Percentiles rank a stretch among this genome's conserved stretches.
Evolutionary conservation across 345 rosid species (phyloP).

Genomic region (Tarenaya hassleriana): DNA sequence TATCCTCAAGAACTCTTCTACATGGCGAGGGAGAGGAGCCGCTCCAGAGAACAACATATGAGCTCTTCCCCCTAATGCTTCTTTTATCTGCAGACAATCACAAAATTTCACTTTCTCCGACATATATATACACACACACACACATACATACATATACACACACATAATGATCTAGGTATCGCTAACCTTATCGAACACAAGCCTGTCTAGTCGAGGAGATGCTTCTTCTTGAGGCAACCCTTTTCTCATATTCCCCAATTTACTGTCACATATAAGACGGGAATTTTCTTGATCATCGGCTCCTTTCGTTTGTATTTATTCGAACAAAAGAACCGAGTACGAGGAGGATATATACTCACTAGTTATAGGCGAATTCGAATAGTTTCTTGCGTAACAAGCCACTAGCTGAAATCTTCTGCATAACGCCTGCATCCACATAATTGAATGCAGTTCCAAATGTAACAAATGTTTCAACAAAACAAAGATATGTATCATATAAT

Average conservation of each 20-base stretch:
- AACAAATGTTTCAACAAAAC: too few relatives aligned
- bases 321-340: conserved; percentile 1
- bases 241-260: conserved; percentile 56
- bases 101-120: conserved; percentile 9
- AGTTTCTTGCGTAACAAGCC: conserved; percentile 57
- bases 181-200: conserved; percentile 73
- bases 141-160: neutral
- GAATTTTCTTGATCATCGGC: too few relatives aligned
- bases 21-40: conserved; percentile 86
- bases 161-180: neutral
- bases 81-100: conserved; percentile 45
- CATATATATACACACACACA: neutral
- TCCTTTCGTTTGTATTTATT: too few relatives aligned
- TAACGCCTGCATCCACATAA: conserved; percentile 49
- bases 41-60: conserved; percentile 82
- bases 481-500: too few relatives aligned
- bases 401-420: conserved; percentile 57
- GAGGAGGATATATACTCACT: conserved; percentile 44
- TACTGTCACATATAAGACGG: too few relatives aligned
- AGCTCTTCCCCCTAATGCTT: conserved; percentile 75
- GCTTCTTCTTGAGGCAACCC: conserved; percentile 84
- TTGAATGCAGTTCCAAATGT: neutral
- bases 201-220: conserved; percentile 70
- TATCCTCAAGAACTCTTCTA: conserved; percentile 85
- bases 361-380: conserved; percentile 68